These are phyloP conservation scores for Cyclostephanos invisitatus DNA, from an alignment of 108 stramenopile genomes.

Conservation along the genomic window DNA sequence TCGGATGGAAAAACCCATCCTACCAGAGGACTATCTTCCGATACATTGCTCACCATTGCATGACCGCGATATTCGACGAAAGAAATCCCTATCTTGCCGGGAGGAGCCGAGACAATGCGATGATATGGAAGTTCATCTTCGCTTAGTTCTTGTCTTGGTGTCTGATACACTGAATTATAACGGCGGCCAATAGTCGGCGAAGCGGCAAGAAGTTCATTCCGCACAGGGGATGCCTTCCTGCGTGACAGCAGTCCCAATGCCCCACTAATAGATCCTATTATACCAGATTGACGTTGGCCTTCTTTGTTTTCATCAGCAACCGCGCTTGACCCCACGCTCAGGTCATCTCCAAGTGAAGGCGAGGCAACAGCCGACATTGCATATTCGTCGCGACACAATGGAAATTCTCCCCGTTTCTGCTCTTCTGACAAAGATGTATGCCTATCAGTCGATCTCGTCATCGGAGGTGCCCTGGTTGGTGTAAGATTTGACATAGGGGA, in stretches of 20 bases:
- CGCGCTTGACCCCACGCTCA: conserved; percentile 52
- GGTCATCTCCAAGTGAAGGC: conserved; percentile 49
- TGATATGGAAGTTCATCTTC: conserved; percentile 67
- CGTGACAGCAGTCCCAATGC: conserved; percentile 73
- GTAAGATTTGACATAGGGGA: conserved; percentile 46
- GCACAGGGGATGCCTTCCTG: conserved; percentile 44
- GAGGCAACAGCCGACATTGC: conserved; percentile 18
- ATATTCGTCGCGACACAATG: neutral
- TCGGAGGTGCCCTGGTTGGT: conserved; percentile 20
- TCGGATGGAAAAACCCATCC: conserved; percentile 86
- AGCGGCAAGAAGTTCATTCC: conserved; percentile 1
- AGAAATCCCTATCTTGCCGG: conserved; percentile 84
- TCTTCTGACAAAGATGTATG: conserved; percentile 5
- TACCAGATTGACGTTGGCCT: conserved; percentile 28
- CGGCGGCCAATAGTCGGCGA: neutral
- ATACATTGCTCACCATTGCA: conserved; percentile 84
- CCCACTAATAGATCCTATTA: conserved; percentile 80
- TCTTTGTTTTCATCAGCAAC: conserved; percentile 21
- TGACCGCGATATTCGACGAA: conserved; percentile 86
- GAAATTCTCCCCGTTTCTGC: neutral
- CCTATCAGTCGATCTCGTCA: neutral
- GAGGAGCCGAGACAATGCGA: conserved; percentile 81
- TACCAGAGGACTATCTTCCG: conserved; percentile 66
- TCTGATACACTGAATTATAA: neutral
- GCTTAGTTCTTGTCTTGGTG: conserved; percentile 22